Conservation (phyloP, 495 filamentous ascomycete species). For the Letharia lupina region DNA sequence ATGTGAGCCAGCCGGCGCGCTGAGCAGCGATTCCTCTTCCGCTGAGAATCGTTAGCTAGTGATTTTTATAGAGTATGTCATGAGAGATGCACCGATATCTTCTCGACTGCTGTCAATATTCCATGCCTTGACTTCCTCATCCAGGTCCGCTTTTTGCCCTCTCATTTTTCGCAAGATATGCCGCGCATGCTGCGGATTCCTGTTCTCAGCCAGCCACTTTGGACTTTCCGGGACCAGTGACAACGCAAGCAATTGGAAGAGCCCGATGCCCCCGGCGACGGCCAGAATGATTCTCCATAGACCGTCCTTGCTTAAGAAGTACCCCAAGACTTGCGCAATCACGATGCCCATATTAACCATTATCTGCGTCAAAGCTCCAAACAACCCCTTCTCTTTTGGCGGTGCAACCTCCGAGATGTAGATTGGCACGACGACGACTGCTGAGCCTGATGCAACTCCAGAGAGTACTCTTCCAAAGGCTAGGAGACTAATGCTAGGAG, state of each 20-base stretch:
- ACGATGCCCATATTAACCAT: slow-evolving; percentile 93
- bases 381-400: slow-evolving; percentile 67
- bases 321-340: slow-evolving; percentile 72
- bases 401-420: slow-evolving; percentile 90
- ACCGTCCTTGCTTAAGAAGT: slow-evolving; percentile 68
- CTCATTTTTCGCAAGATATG: slow-evolving; percentile 64
- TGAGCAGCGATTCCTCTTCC: slow-evolving; percentile 43
- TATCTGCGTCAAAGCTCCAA: slow-evolving; percentile 86
- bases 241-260: slow-evolving; percentile 57
- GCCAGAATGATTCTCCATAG: slow-evolving; percentile 79
- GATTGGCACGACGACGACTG: slow-evolving; percentile 89
- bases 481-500: slow-evolving; percentile 58
- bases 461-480: slow-evolving; percentile 67
- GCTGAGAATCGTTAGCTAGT: slow-evolving; percentile 8
- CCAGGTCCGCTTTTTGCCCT: slow-evolving; percentile 58
- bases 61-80: background rate
- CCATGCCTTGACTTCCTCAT: slow-evolving; percentile 63
- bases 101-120: slow-evolving; percentile 37
- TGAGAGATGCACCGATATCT: slow-evolving; percentile 28
- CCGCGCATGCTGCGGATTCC: slow-evolving; percentile 51
- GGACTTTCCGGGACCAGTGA: slow-evolving; percentile 75
- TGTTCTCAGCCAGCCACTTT: slow-evolving; percentile 67
- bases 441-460: slow-evolving; percentile 75
- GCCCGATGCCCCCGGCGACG: slow-evolving; percentile 59
- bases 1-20: slow-evolving; percentile 29